A percentile compares a stretch with the other conserved stretches of the same genome.
phyloP scores from a whole-genome alignment of 805 yeast species.

The Candida montana region DNA sequence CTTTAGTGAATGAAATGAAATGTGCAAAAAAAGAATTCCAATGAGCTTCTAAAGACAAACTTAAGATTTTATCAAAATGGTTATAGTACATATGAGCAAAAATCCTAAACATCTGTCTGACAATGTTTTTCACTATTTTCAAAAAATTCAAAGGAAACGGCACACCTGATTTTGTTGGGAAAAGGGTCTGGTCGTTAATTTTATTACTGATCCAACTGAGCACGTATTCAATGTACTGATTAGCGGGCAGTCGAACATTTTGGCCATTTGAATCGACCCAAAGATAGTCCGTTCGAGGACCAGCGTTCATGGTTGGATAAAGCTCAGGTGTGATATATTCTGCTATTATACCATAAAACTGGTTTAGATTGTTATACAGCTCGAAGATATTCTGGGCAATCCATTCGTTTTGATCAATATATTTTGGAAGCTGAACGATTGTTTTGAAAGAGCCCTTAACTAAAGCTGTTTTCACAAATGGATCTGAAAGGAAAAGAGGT shows the following conservation, averaged over 20 bases:
- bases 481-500: conserved; percentile 75
- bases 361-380: conserved; percentile 76
- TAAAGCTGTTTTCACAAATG: conserved; percentile 87
- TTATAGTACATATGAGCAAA: conserved; percentile 94
- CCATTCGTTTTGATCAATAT: conserved; percentile 95
- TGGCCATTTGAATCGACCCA: conserved; percentile 85
- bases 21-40: conserved; percentile 98
- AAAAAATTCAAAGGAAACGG: conserved; percentile 86
- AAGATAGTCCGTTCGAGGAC: conserved; percentile 82
- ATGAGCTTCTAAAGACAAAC: conserved; percentile 89
- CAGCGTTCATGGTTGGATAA: conserved; percentile 94
- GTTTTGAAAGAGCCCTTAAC: conserved; percentile 97
- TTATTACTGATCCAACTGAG: conserved; percentile 85
- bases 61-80: conserved; percentile 92
- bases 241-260: conserved; percentile 83
- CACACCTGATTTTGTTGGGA: conserved; percentile 85
- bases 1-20: conserved; percentile 79
- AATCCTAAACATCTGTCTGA: conserved; percentile 88
- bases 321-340: conserved; percentile 89
- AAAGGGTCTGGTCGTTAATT: conserved; percentile 80
- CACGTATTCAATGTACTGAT: conserved; percentile 88
- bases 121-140: conserved; percentile 79
- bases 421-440: conserved; percentile 89
- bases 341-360: conserved; percentile 83
- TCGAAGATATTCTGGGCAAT: conserved; percentile 89